Conservation (phyloP, 805 yeast species). For the Pichia nakasei region DNA sequence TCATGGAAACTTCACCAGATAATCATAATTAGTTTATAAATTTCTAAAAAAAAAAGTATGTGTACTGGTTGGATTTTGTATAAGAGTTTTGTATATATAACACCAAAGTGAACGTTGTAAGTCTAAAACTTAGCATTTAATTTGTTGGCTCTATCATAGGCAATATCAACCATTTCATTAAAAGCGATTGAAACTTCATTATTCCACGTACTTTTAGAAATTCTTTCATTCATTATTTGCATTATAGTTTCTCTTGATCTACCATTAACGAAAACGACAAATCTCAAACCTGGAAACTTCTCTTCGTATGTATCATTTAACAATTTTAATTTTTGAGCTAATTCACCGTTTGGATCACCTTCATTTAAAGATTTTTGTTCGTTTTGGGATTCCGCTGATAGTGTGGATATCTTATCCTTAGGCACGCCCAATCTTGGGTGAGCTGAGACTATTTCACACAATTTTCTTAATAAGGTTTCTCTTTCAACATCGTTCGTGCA, state of each 20-base stretch:
- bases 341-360: conserved; percentile 32
- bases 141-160: conserved; percentile 64
- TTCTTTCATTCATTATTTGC: conserved; percentile 50
- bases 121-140: conserved; percentile 30
- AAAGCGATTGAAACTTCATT: conserved; percentile 60
- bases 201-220: conserved; percentile 42
- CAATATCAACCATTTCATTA: conserved; percentile 88
- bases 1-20: background rate
- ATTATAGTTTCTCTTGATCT: conserved; percentile 58
- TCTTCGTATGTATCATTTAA: conserved; percentile 43
- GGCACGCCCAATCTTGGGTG: conserved; percentile 85
- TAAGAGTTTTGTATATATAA: too few species aligned
- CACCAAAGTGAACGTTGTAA: too few species aligned
- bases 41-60: too few species aligned
- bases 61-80: too few species aligned
- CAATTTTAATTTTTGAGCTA: conserved; percentile 38
- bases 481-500: background rate
- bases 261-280: conserved; percentile 87
- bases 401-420: conserved; percentile 17
- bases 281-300: conserved; percentile 58
- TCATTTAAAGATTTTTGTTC: conserved; percentile 64
- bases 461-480: background rate
- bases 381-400: conserved; percentile 55
- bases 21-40: background rate
- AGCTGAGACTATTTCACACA: conserved; percentile 62